Percentiles rank a stretch among this genome's conserved stretches.
These are phyloP conservation scores for Sphaerosporella brunnea DNA, from an alignment of 495 filamentous ascomycete species.

Conservation along the genomic window DNA sequence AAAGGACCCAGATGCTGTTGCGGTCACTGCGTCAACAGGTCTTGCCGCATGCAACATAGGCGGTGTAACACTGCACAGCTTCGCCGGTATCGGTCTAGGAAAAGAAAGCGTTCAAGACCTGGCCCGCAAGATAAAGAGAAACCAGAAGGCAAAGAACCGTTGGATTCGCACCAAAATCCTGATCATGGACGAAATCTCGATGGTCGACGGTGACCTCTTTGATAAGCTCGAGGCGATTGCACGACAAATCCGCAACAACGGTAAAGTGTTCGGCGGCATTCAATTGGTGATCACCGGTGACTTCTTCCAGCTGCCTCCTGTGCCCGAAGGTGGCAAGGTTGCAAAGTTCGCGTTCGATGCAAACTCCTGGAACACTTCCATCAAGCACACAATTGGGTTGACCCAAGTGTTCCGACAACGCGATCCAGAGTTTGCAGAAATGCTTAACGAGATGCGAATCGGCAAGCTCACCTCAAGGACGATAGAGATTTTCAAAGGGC, in stretches of 20 bases:
- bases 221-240: constrained; percentile 89
- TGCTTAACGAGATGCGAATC: constrained; percentile 95
- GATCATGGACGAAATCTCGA: constrained; percentile 89
- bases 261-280: constrained; percentile 84
- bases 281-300: constrained; percentile 92
- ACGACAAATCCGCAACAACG: constrained; percentile 72
- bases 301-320: constrained; percentile 92
- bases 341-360: constrained; percentile 87
- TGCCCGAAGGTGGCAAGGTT: constrained; percentile 56
- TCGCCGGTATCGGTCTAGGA: constrained; percentile 83
- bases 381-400: constrained; percentile 87
- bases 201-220: constrained; percentile 94
- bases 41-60: constrained; percentile 93
- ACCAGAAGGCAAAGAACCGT: constrained; percentile 67
- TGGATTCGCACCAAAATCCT: constrained; percentile 79
- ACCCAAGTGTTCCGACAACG: constrained; percentile 93
- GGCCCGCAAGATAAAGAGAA: constrained; percentile 79
- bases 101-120: constrained; percentile 71
- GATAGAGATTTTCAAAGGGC: constrained; percentile 47
- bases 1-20: constrained; percentile 60
- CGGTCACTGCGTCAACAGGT: constrained; percentile 88
- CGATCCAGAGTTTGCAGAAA: constrained; percentile 83
- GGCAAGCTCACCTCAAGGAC: constrained; percentile 57
- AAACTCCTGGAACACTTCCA: constrained; percentile 72
- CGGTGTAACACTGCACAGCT: constrained; percentile 89